These are phyloP conservation scores for Entonaema liquescens DNA, from an alignment of 495 filamentous ascomycete genomes.

Conservation along the genomic window DNA sequence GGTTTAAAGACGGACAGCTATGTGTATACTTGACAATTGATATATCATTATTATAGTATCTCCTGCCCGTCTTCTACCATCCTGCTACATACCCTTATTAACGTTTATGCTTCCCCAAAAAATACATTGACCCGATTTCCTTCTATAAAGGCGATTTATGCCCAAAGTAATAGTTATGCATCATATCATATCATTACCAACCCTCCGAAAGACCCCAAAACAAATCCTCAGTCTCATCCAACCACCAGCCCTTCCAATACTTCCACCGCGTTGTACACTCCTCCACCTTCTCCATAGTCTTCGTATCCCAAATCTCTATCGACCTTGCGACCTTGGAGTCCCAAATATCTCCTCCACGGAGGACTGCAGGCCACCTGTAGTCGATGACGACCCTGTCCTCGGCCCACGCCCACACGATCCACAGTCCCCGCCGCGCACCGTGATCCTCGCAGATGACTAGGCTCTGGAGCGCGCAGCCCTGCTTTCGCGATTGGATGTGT, in stretches of 20 bases:
- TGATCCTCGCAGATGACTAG: background rate
- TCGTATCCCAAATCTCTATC: background rate
- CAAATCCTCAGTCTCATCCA: background rate
- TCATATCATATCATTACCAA: background rate
- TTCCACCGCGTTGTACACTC: background rate
- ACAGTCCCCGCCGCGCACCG: background rate
- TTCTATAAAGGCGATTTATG: no score
- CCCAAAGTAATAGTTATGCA: no score
- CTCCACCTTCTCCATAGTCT: background rate
- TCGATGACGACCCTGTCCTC: background rate
- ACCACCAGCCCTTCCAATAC: background rate
- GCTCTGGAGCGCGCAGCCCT: background rate
- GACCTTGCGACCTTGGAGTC: background rate
- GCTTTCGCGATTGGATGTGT: background rate
- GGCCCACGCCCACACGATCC: background rate
- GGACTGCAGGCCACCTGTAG: background rate
- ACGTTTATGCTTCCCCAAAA: no score
- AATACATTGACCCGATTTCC: no score
- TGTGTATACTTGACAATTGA: no score
- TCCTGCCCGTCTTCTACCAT: no score
- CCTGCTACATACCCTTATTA: no score
- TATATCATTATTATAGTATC: no score
- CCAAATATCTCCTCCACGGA: background rate
- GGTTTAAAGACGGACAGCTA: background rate
- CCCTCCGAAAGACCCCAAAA: background rate